phyloP scores from a whole-genome alignment of 768 basidiomycete genomes.

The Phaeolepiota aurea region DNA sequence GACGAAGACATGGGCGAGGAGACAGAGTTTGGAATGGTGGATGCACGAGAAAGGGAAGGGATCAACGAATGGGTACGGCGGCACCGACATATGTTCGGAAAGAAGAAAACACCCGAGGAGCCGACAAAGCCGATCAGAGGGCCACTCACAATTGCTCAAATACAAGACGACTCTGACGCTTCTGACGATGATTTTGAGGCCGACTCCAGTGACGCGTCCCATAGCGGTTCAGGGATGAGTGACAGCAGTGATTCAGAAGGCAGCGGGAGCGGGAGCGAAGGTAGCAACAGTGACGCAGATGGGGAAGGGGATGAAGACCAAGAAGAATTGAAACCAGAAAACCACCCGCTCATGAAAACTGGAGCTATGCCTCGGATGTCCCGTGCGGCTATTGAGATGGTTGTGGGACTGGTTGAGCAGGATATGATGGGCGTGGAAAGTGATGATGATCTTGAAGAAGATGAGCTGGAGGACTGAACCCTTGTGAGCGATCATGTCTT shows the following conservation, averaged over 20 bases:
- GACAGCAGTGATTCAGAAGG: constrained; percentile 19
- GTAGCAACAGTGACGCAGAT: constrained; percentile 20
- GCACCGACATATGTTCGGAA: constrained; percentile 51
- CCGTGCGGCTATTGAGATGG: constrained; percentile 57
- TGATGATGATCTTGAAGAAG: constrained; percentile 37
- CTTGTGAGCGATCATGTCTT: no score
- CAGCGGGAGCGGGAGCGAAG: constrained; percentile 20
- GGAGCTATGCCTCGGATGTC: constrained; percentile 67
- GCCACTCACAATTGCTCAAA: constrained; percentile 21
- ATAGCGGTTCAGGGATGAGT: constrained; percentile 16
- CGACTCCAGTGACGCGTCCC: constrained; percentile 11
- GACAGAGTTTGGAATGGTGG: constrained; percentile 65
- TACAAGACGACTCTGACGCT: constrained; percentile 35
- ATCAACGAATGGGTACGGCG: constrained; percentile 60
- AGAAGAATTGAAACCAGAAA: constrained; percentile 40
- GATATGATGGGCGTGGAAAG: constrained; percentile 33
- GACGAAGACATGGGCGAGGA: constrained; percentile 41
- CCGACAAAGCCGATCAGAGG: constrained; percentile 11
- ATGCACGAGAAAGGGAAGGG: constrained; percentile 57
- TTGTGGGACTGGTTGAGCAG: constrained; percentile 50
- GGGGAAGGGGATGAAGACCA: constrained; percentile 31
- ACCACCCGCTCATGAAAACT: constrained; percentile 55
- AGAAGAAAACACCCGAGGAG: constrained; percentile 13
- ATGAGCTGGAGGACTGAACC: constrained; percentile 40
- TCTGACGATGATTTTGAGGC: constrained; percentile 40